Evolutionary conservation across 1,284 basidiomycete genomes (phyloP), one percentile per base, ranked within the genome.

Genomic region (Ceratobasidium sp.): DNA sequence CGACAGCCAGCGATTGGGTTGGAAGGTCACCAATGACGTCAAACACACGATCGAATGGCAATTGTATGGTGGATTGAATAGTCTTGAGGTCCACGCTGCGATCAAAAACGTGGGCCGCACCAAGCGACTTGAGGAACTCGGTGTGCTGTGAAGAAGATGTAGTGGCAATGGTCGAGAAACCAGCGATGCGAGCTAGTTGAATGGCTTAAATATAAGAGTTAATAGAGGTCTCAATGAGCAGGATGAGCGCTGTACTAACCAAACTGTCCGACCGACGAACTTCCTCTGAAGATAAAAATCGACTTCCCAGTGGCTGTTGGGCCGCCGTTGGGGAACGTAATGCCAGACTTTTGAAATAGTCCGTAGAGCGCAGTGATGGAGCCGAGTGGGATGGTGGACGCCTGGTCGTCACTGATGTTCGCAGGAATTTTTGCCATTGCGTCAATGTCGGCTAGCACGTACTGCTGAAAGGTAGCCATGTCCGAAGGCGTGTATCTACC

Each of bases 91-190:
- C 54, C 12, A 82, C 61, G 28, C 84, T 81, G 56, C 89, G 86
- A 78, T 90, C 88, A 68, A 91, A 82, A 69, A 90, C 84, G 56
- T 89, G 84, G 0, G 89, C 89, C 0, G 89, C 91, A 2, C 91
- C 91, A 28, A 90, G 83, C 0, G 85, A 83, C 80, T 87, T 88
- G 77, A 92, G 86, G 56, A 82, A 81, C 0, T 82, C 83, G 23
- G 82, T 80, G 79, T 90, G 87, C 78, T 85, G 85, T 17, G 81
- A 80, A 7, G 89, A 90, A 1, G 90, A 86, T 2, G 88, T 81
- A 50, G 81, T 77, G 38, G 81, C 80, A 38, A 84, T 52, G 86
- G 88, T 82, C 28, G 70, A 78, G 66, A 82, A 81, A 1, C 81
- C 81, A 44, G 80, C 80, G 33, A 80, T 73, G 26, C 73, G 70